A percentile compares a stretch with the other conserved stretches of the same genome.
Conservation (phyloP, 768 basidiomycete species). For the Xerocomellus amylosporus region DNA sequence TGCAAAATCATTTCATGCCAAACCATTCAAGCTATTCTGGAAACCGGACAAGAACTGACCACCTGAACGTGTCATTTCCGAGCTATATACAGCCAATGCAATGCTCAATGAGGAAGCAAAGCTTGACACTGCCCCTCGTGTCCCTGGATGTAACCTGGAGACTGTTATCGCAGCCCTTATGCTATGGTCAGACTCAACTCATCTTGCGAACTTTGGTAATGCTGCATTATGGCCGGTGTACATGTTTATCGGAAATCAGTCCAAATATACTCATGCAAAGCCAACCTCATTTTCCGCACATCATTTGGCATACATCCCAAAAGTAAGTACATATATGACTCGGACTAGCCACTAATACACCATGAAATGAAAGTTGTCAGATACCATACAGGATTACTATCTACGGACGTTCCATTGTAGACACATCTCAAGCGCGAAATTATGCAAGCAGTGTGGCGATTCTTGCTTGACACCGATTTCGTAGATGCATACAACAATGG, state of each 20-base stretch:
- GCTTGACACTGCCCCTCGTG: rapidly evolving
- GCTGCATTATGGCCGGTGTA: slow-evolving; percentile 17
- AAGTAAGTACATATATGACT: too few relatives aligned
- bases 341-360: too few relatives aligned
- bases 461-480: slow-evolving; percentile 26
- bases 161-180: slow-evolving; percentile 16
- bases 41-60: too few relatives aligned
- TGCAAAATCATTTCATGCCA: too few relatives aligned
- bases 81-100: background rate
- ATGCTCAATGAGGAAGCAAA: background rate
- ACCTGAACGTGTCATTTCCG: background rate
- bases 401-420: background rate
- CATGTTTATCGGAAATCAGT: background rate
- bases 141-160: background rate
- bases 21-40: too few relatives aligned
- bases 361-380: too few relatives aligned
- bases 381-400: background rate
- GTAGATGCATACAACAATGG: slow-evolving; percentile 22
- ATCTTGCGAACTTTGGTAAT: slow-evolving; percentile 22
- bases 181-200: slow-evolving; percentile 26
- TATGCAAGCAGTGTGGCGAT: slow-evolving; percentile 25
- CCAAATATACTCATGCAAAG: slow-evolving; percentile 1
- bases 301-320: background rate
- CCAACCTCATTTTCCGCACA: background rate
- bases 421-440: slow-evolving; percentile 20